phyloP scores from a whole-genome alignment of 169 alveolate species.

The Plasmodium relictum region DNA sequence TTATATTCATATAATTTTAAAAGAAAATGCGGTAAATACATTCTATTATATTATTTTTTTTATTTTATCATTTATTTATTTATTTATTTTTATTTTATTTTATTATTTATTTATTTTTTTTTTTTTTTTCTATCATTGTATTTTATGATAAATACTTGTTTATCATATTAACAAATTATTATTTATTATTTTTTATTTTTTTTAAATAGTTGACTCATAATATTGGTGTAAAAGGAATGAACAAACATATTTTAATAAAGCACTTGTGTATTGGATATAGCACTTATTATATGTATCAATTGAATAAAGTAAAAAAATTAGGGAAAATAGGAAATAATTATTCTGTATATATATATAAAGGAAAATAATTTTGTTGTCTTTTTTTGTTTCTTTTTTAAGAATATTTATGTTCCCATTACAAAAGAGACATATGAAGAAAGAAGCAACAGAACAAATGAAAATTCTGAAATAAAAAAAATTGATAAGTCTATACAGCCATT shows the following conservation, averaged over 20 bases:
- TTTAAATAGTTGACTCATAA: constrained; percentile 22
- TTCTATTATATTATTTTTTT: not conserved
- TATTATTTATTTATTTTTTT: not conserved
- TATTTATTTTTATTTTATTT: not conserved
- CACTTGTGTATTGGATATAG: constrained; percentile 57
- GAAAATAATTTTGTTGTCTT: not conserved
- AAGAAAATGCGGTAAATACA: constrained; percentile 30
- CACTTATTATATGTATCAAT: constrained; percentile 48
- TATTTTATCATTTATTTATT: not conserved
- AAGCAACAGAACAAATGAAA: constrained; percentile 24
- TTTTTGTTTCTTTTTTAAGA: constrained; percentile 1
- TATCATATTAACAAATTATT: not conserved
- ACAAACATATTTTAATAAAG: constrained; percentile 36
- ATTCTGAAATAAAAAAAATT: constrained; percentile 12
- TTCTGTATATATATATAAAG: not conserved
- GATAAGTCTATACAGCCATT: constrained; percentile 62
- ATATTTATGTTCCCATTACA: constrained; percentile 37
- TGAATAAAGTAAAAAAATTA: constrained; percentile 31
- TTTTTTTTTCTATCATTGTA: too few species aligned
- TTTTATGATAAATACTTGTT: not conserved
- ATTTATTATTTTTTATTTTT: not conserved
- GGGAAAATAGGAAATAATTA: not conserved
- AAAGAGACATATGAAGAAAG: constrained; percentile 65
- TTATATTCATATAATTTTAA: constrained; percentile 40
- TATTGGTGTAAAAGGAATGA: constrained; percentile 66